These are phyloP conservation scores for Dioszegia crocea DNA, from an alignment of 768 basidiomycete genomes.

Conservation along the genomic window DNA sequence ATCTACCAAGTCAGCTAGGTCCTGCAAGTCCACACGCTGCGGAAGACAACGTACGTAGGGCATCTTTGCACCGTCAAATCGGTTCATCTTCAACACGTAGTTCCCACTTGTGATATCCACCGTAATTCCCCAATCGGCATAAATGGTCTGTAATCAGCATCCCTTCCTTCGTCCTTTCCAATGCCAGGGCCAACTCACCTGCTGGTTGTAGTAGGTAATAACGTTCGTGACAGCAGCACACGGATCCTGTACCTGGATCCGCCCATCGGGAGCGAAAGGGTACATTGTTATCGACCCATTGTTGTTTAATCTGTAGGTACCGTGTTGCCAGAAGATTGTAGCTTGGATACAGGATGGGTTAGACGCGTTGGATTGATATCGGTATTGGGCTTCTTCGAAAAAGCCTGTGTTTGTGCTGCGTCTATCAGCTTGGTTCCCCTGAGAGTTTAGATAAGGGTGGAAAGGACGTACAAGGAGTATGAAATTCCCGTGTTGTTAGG, in stretches of 20 bases:
- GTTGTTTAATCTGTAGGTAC: constrained; percentile 61
- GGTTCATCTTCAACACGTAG: constrained; percentile 70
- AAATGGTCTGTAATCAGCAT: constrained; percentile 36
- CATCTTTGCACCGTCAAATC: constrained; percentile 71
- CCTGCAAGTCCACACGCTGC: neutral
- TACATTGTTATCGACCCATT: constrained; percentile 76
- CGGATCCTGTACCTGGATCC: constrained; percentile 89
- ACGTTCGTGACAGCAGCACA: constrained; percentile 85
- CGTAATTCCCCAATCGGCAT: constrained; percentile 66
- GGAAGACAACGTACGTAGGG: constrained; percentile 55
- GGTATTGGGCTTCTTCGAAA: constrained; percentile 88
- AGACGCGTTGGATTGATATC: constrained; percentile 78
- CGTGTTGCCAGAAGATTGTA: constrained; percentile 84
- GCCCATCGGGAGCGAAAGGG: constrained; percentile 74
- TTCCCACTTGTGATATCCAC: constrained; percentile 59
- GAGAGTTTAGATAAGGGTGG: too few species aligned
- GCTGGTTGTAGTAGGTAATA: constrained; percentile 74
- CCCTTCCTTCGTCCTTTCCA: neutral
- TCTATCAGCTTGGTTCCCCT: too few species aligned
- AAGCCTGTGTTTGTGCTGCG: constrained; percentile 65
- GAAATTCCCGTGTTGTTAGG: constrained; percentile 81
- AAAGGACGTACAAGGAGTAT: constrained; percentile 72
- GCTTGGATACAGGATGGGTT: constrained; percentile 85
- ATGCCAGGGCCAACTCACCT: constrained; percentile 55
- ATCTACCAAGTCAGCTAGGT: constrained; percentile 23